Base-by-base conservation (phyloP, 2,329 filamentous ascomycete species). In the Diatrype stigma region DNA sequence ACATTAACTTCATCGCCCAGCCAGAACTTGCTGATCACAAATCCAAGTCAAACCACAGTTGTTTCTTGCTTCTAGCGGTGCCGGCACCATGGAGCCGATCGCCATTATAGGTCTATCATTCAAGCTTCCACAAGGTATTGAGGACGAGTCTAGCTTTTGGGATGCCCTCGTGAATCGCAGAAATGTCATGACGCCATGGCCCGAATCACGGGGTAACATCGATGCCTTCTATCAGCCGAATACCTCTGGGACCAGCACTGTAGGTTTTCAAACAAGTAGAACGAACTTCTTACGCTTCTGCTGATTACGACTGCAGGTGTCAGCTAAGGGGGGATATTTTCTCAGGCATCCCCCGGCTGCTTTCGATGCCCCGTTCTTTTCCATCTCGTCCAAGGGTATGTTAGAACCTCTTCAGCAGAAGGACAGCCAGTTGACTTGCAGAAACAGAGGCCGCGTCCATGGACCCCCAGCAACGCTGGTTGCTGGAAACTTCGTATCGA, bases 341-440 rank as follows among this genome's bases (percentile, higher is more conserved):
- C 5, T 55, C 4, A 32, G 45, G 8, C 56, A 56, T n/a, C 55
- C 60, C 23, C 30, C 52, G 2, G 51, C 50, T 4, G 37, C 44
- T 5, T 64, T 62, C 45, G 63, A 65, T 56, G 58, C 60, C 4
- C 51, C 56, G 3, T 64, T 65, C 42, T 65, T 65, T 44, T 48
- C 53, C 2, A 62, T 60, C 1, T 50, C 6, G 17, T 21, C 0
- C 59, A 64, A 16, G 54, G 49, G 0, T 50, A 47, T 37, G 26
- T 42, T 8, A 59, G 63, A 55, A 60, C 62, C 5, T 52, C 22
- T 23, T 3, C 22, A 2, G 14, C 37, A 21, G 34, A 60, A 23
- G 58, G 49, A 32, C 30, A 47, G 14, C 6, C 19, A 2, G 6
- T 53, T 3, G 44, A 53, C 2, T 46, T 52, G n/a, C n/a, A n/a